A percentile compares a stretch with the other conserved stretches of the same genome.
Conservation (phyloP, 345 rosid species). For the Streptanthus diversifolius region DNA sequence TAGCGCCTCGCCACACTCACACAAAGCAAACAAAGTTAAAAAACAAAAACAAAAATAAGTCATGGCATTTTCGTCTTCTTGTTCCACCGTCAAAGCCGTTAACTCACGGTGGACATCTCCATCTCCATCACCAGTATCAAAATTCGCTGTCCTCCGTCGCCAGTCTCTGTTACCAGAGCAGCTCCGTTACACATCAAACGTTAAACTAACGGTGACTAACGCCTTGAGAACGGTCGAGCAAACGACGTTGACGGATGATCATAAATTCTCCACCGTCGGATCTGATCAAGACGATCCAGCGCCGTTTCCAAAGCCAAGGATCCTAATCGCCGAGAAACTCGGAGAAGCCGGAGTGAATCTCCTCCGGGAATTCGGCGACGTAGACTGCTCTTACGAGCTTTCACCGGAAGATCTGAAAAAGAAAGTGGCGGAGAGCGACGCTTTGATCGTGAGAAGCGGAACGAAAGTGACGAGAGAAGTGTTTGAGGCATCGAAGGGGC, state of each 20-base stretch:
- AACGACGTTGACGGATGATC: conserved; percentile 22
- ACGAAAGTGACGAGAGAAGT: conserved; percentile 81
- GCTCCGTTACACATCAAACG: conserved; percentile 26
- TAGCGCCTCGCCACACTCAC: conserved; percentile 16
- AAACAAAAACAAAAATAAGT: neutral
- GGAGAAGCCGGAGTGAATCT: conserved; percentile 71
- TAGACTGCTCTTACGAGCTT: conserved; percentile 67
- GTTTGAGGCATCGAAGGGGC: conserved; percentile 69
- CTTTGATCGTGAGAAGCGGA: conserved; percentile 81
- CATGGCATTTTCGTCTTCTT: conserved; percentile 37
- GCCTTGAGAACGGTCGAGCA: conserved; percentile 15
- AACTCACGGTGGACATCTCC: conserved; percentile 28
- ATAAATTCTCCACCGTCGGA: conserved; percentile 3
- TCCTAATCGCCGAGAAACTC: conserved; percentile 81
- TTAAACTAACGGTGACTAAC: neutral
- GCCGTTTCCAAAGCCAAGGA: conserved; percentile 33
- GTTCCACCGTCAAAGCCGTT: conserved; percentile 36
- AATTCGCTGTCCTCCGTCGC: conserved; percentile 8
- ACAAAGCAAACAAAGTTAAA: neutral
- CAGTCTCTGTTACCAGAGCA: conserved; percentile 6
- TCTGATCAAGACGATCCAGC: neutral
- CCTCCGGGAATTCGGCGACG: conserved; percentile 46
- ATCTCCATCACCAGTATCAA: conserved; percentile 6
- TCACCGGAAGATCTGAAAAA: conserved; percentile 52
- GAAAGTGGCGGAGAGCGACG: conserved; percentile 56